A percentile compares a stretch with the other conserved stretches of the same genome.
Conservation (phyloP, 768 basidiomycete species). For the Lactarius quietus region DNA sequence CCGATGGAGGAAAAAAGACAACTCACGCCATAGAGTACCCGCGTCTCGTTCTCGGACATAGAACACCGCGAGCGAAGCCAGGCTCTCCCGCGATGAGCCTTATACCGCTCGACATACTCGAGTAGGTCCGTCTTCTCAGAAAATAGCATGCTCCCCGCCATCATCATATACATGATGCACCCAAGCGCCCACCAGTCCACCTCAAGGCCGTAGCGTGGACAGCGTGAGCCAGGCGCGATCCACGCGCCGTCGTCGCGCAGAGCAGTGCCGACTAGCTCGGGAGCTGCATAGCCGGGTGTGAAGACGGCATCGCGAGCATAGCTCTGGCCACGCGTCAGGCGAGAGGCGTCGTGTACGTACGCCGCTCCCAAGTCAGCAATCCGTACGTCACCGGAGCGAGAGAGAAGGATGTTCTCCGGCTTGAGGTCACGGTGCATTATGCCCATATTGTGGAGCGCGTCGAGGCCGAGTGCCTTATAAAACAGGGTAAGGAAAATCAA, state of each 20-base stretch:
- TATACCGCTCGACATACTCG: slow-evolving; percentile 21
- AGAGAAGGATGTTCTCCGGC: slow-evolving; percentile 27
- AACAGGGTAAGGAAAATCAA: background rate
- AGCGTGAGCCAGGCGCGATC: slow-evolving; percentile 12
- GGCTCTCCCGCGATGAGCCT: slow-evolving; percentile 12
- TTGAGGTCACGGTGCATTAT: slow-evolving; percentile 27
- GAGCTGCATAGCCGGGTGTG: slow-evolving; percentile 24
- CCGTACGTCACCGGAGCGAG: slow-evolving; percentile 23
- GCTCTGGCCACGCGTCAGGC: slow-evolving; percentile 18
- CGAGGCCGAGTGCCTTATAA: slow-evolving; percentile 21
- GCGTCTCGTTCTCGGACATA: slow-evolving; percentile 18
- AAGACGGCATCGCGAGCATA: slow-evolving; percentile 24
- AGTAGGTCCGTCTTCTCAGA: slow-evolving; percentile 21
- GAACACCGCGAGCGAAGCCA: slow-evolving; percentile 19
- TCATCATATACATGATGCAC: slow-evolving; percentile 26
- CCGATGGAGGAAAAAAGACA: background rate
- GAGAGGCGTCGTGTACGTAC: slow-evolving; percentile 21
- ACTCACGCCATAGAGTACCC: slow-evolving; percentile 23
- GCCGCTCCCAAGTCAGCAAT: slow-evolving; percentile 26
- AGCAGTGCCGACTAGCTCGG: slow-evolving; percentile 21
- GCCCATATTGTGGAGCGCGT: slow-evolving; percentile 26
- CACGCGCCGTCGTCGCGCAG: slow-evolving; percentile 20
- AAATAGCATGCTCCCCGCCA: slow-evolving; percentile 23
- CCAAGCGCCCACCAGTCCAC: slow-evolving; percentile 29
- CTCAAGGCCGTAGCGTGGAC: slow-evolving; percentile 22